phyloP scores from a whole-genome alignment of 2,329 filamentous ascomycete genomes.

The Alternaria triticimaculans region DNA sequence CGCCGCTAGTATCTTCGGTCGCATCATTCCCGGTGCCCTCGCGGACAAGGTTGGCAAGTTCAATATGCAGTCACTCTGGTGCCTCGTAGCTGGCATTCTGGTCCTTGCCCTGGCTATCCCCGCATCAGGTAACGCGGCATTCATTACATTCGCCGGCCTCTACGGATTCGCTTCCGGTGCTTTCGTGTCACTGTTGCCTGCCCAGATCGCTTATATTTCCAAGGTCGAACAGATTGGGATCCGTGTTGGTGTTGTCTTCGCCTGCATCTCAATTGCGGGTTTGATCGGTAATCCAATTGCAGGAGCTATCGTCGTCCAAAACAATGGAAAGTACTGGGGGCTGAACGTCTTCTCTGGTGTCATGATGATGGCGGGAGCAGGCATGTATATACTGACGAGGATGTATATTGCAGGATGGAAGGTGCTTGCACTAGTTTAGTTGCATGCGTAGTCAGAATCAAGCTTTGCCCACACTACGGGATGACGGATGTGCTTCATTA shows the following conservation, averaged over 20 bases:
- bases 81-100: slow-evolving; percentile 50
- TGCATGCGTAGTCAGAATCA: not conserved
- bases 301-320: slow-evolving; percentile 57
- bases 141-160: slow-evolving; percentile 55
- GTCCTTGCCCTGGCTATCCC: slow-evolving; percentile 58
- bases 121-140: slow-evolving; percentile 51
- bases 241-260: slow-evolving; percentile 61
- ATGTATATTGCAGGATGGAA: slow-evolving; percentile 38
- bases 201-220: slow-evolving; percentile 52
- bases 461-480: not conserved
- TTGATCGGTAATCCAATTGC: slow-evolving; percentile 59
- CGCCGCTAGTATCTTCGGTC: slow-evolving; percentile 59
- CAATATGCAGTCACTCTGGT: slow-evolving; percentile 52
- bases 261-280: slow-evolving; percentile 52
- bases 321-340: slow-evolving; percentile 62
- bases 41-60: slow-evolving; percentile 62
- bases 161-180: slow-evolving; percentile 62
- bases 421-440: not conserved
- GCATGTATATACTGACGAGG: slow-evolving; percentile 38
- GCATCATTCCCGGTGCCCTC: slow-evolving; percentile 61
- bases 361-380: slow-evolving; percentile 54
- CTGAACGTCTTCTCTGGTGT: slow-evolving; percentile 71
- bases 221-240: slow-evolving; percentile 62
- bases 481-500: not conserved
- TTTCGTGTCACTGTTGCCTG: slow-evolving; percentile 57